Evolutionary conservation across 169 alveolate genomes (phyloP), one percentile per base, ranked within the genome.

Genomic region (Cryptosporidium ubiquitum): DNA sequence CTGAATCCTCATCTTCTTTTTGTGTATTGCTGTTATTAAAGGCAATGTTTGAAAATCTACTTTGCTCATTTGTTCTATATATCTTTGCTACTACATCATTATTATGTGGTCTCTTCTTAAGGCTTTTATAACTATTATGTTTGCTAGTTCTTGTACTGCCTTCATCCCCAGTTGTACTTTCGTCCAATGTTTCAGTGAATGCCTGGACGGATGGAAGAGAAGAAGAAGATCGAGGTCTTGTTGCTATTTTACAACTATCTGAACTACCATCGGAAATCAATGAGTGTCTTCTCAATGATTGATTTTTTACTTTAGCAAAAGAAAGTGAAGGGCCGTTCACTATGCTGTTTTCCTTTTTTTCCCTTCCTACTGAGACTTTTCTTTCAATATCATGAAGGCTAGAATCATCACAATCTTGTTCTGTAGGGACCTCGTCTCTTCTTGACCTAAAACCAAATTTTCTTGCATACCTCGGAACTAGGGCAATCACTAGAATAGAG

Each of bases 161-260:
- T 7, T 79, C 89, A 61, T 55, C 75, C 33, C 75, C 69, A 3
- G 89, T 79, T 44, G 66, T 69, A 10, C 58, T 64, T 20, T 79
- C 89, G 5, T 79, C 89, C 16, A 61, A 10, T 6, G 64, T 42
- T 14, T 79, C 89, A 39, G 68, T 79, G 61, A 79, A 64, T 31
- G 89, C 68, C 35, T 79, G 89, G 20, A 79, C 89, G 5, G 58
- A 79, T 20, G 89, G 89, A 58, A 79, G 69, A 10, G 89, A 79
- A n/a, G 89, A 79, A 16, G 89, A 58, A 20, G 89, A 79, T 16
- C 89, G 74, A 61, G 89, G 89, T 14, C 89, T 79, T 3, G 89
- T 37, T 16, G 66, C 35, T 14, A 79, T 44, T 18, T 44, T 79
- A 35, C 44, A 64, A 40, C 58, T 35, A 5, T 79, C 89, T 0